Evolutionary conservation across 805 yeast genomes (phyloP).

Genomic region (Brettanomyces nanus): DNA sequence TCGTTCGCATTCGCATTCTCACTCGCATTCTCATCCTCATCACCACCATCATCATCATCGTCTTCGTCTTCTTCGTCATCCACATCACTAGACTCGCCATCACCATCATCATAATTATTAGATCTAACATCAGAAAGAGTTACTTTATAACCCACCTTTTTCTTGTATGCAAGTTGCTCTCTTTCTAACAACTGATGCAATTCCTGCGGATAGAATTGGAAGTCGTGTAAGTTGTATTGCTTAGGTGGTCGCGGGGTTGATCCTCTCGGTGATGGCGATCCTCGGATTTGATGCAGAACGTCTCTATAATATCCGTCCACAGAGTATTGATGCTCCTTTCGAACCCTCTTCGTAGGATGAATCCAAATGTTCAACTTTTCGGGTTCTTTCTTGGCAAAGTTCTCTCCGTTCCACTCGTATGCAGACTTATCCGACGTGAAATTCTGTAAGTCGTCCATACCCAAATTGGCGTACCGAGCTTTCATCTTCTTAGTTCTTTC

Average conservation of each 20-base stretch:
- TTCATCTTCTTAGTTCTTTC: slow-evolving; percentile 73
- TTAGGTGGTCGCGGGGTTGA: slow-evolving; percentile 53
- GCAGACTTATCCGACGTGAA: slow-evolving; percentile 79
- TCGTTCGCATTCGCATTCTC: too few species aligned
- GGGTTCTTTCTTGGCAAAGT: slow-evolving; percentile 55
- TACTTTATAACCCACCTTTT: slow-evolving; percentile 49
- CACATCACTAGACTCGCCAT: slow-evolving; percentile 30
- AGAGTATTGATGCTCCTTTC: slow-evolving; percentile 72
- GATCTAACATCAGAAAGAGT: slow-evolving; percentile 29
- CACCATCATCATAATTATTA: slow-evolving; percentile 48
- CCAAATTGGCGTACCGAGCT: slow-evolving; percentile 75
- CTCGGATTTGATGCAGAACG: slow-evolving; percentile 38
- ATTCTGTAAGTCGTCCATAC: slow-evolving; percentile 88
- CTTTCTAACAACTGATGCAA: slow-evolving; percentile 46
- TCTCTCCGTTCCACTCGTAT: slow-evolving; percentile 94
- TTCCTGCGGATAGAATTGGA: slow-evolving; percentile 59
- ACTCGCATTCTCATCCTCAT: too few species aligned
- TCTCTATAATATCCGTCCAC: slow-evolving; percentile 73
- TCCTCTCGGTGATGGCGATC: slow-evolving; percentile 31
- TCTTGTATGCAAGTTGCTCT: slow-evolving; percentile 59
- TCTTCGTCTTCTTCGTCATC: slow-evolving; percentile 4
- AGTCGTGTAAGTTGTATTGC: slow-evolving; percentile 55
- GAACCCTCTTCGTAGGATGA: slow-evolving; percentile 66
- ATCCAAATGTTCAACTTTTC: slow-evolving; percentile 49
- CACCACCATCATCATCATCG: slow-evolving; percentile 8